A percentile compares a stretch with the other conserved stretches of the same genome.
Conservation (phyloP, 2,329 filamentous ascomycete species). For the Xylariaceae sp. region DNA sequence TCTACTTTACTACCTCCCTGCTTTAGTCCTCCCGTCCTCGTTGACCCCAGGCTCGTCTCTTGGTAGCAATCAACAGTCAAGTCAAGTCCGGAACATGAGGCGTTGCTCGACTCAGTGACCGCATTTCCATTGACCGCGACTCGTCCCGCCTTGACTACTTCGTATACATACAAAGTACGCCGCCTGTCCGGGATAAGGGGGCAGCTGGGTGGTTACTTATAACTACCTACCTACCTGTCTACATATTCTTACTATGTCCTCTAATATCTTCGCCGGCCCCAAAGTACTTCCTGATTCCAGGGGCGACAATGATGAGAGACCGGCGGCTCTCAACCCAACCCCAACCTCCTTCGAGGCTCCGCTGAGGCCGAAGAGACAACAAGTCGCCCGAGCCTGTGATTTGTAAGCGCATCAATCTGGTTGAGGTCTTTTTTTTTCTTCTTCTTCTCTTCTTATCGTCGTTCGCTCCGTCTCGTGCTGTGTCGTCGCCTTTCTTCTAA, state of each 20-base stretch:
- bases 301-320: constrained; percentile 10
- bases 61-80: not conserved
- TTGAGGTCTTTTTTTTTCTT: not conserved
- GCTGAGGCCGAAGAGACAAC: constrained; percentile 23
- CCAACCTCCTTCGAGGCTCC: constrained; percentile 19
- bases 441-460: not conserved
- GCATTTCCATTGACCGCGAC: not conserved
- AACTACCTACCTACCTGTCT: no score
- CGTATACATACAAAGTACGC: not conserved
- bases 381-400: constrained; percentile 31
- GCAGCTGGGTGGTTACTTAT: not conserved
- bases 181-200: not conserved
- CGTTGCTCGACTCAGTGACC: not conserved
- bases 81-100: not conserved
- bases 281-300: constrained; percentile 6
- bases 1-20: not conserved
- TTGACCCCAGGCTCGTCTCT: not conserved
- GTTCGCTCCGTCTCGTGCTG: not conserved
- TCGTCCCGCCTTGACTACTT: not conserved
- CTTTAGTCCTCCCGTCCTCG: no score
- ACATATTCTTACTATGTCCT: constrained; percentile 7
- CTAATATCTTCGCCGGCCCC: constrained; percentile 5
- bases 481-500: constrained; percentile 2
- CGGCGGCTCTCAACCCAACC: constrained; percentile 1
- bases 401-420: constrained; percentile 28